These are phyloP conservation scores for Aphanomyces stellatus DNA, from an alignment of 352 stramenopile species.

Conservation along the genomic window DNA sequence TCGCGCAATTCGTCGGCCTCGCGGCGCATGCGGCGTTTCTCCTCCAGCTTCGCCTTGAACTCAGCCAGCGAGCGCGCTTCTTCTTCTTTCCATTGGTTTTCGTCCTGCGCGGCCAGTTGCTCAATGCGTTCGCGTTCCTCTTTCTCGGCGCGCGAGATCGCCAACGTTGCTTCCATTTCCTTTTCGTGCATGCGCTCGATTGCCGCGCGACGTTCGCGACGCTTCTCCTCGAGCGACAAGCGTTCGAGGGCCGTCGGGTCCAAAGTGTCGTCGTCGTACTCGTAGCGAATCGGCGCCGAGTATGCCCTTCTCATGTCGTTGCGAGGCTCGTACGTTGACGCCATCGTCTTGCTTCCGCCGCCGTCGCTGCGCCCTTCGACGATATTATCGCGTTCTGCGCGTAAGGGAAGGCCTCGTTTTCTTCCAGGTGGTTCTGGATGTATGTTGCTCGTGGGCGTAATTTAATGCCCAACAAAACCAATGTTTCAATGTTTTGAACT, in stretches of 20 bases:
- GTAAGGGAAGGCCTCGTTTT: too few relatives aligned
- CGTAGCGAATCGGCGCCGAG: not conserved
- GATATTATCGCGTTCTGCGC: too few relatives aligned
- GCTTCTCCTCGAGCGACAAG: not conserved
- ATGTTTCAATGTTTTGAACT: too few relatives aligned
- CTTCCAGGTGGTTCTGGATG: too few relatives aligned
- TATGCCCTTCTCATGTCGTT: not conserved
- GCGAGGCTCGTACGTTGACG: not conserved
- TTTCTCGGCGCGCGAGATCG: slow-evolving; percentile 11
- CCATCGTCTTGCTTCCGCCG: too few relatives aligned
- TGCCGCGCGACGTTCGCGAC: slow-evolving; percentile 1
- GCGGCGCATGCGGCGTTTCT: slow-evolving; percentile 33
- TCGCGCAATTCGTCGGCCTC: slow-evolving; percentile 50
- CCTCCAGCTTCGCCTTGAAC: slow-evolving; percentile 7
- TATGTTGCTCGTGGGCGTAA: too few relatives aligned
- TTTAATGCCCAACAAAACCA: too few relatives aligned
- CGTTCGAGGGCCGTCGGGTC: not conserved
- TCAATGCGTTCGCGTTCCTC: slow-evolving; percentile 8
- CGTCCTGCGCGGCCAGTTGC: not conserved
- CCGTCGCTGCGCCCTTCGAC: too few relatives aligned
- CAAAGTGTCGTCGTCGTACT: not conserved
- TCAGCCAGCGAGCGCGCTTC: not conserved
- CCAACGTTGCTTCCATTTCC: slow-evolving; percentile 6
- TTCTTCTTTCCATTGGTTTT: not conserved
- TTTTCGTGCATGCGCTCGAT: not conserved